A percentile compares a stretch with the other conserved stretches of the same genome.
Evolutionary conservation across 1,284 basidiomycete genomes (phyloP).

Genomic region (Baeospora myosura): DNA sequence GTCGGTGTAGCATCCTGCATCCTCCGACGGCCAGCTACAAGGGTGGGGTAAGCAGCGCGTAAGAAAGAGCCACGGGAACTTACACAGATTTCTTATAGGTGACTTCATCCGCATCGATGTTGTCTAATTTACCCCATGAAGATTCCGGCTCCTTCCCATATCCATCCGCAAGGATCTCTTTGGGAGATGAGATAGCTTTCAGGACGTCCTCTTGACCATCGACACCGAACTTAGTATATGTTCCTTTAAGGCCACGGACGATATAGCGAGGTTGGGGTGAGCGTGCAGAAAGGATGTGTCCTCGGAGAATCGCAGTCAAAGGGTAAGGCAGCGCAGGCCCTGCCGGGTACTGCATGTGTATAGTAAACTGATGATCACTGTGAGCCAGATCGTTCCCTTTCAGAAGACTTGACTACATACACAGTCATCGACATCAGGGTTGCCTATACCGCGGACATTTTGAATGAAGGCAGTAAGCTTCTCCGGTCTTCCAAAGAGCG

Average conservation of each 20-base stretch:
- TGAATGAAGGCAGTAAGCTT: conserved; percentile 64
- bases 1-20: conserved; percentile 51
- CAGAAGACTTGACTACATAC: conserved; percentile 29
- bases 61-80: conserved; percentile 16
- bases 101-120: conserved; percentile 36
- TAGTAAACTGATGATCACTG: conserved; percentile 44
- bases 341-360: conserved; percentile 54
- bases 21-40: conserved; percentile 56
- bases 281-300: conserved; percentile 62
- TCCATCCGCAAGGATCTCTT: conserved; percentile 34
- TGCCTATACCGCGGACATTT: conserved; percentile 60
- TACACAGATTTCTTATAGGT: conserved; percentile 44
- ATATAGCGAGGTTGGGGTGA: conserved; percentile 63
- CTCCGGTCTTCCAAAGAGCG: conserved; percentile 70
- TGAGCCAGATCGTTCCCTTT: not conserved
- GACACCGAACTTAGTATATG: conserved; percentile 69
- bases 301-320: conserved; percentile 62
- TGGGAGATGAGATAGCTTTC: conserved; percentile 44
- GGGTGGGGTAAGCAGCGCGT: conserved; percentile 12
- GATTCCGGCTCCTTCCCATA: conserved; percentile 56
- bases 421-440: conserved; percentile 59
- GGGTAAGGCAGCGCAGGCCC: conserved; percentile 40
- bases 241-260: conserved; percentile 63
- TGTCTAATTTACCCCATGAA: conserved; percentile 55
- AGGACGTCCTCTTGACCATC: conserved; percentile 75